phyloP scores from a whole-genome alignment of 1,284 basidiomycete genomes.

The Ceratobasidium sp. region DNA sequence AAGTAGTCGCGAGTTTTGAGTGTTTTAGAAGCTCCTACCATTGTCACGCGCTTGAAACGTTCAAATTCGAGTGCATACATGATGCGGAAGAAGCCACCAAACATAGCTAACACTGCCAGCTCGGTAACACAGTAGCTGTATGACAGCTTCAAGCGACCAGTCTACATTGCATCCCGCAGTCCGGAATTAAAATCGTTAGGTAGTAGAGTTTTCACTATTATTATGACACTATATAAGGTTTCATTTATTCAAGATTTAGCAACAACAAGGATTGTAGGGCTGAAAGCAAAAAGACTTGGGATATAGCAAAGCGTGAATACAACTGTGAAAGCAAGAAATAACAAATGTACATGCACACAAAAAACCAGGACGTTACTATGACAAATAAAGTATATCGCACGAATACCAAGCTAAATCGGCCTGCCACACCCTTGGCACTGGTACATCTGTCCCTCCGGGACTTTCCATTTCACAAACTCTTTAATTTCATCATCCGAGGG shows the following conservation, averaged over 20 bases:
- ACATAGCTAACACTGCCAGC: too few species aligned
- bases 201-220: not conserved
- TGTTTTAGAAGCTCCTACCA: not conserved
- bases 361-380: not conserved
- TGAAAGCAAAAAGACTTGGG: not conserved
- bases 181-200: not conserved
- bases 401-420: not conserved
- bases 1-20: not conserved
- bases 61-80: not conserved
- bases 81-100: not conserved
- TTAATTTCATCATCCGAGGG: slow-evolving; percentile 40
- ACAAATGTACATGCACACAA: not conserved
- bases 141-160: not conserved
- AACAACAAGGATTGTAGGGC: not conserved
- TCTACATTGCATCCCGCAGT: not conserved
- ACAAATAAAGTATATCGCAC: not conserved
- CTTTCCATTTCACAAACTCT: slow-evolving; percentile 25
- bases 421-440: not conserved
- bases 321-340: not conserved
- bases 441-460: not conserved
- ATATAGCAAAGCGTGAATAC: not conserved
- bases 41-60: not conserved
- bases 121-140: not conserved
- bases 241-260: not conserved
- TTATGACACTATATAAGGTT: not conserved